A percentile compares a stretch with the other conserved stretches of the same genome.
Conservation (phyloP, 192 early-diverging fungal species). For the Backusella australiensis region DNA sequence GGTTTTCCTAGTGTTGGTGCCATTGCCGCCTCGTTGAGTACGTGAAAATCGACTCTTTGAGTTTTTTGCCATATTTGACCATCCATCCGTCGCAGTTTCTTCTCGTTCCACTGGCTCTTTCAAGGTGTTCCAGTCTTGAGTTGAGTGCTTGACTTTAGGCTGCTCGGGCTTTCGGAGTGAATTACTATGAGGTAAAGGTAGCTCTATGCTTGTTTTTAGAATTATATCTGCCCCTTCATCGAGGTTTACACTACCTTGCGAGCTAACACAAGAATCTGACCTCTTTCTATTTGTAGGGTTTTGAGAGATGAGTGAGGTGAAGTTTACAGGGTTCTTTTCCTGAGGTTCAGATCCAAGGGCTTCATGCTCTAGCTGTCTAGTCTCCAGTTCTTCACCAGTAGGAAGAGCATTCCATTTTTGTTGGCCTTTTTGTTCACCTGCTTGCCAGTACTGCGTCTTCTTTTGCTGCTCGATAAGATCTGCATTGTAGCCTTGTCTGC, state of each 20-base stretch:
- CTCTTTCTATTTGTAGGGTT: neutral
- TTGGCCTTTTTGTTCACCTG: constrained; percentile 4
- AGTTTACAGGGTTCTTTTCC: neutral
- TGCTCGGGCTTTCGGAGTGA: neutral
- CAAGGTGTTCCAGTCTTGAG: neutral
- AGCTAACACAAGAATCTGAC: neutral
- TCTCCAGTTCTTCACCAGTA: neutral
- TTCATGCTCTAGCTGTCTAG: neutral
- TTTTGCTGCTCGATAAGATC: constrained; percentile 33
- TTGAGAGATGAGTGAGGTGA: neutral
- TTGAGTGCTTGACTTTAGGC: neutral
- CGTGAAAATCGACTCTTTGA: neutral
- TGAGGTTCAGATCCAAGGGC: neutral
- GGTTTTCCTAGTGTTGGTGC: neutral
- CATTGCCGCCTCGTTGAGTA: neutral
- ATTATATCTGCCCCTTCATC: neutral
- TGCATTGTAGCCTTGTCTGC: constrained; percentile 25
- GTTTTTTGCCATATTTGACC: neutral
- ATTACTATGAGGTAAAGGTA: neutral
- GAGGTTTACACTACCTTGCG: neutral
- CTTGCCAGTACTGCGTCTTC: constrained; percentile 28
- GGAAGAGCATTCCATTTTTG: constrained; percentile 20
- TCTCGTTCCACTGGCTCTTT: neutral
- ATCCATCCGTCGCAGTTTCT: neutral
- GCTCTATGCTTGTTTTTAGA: neutral